Conservation (phyloP, 441 rosid species). For the Oxalis stricta region DNA sequence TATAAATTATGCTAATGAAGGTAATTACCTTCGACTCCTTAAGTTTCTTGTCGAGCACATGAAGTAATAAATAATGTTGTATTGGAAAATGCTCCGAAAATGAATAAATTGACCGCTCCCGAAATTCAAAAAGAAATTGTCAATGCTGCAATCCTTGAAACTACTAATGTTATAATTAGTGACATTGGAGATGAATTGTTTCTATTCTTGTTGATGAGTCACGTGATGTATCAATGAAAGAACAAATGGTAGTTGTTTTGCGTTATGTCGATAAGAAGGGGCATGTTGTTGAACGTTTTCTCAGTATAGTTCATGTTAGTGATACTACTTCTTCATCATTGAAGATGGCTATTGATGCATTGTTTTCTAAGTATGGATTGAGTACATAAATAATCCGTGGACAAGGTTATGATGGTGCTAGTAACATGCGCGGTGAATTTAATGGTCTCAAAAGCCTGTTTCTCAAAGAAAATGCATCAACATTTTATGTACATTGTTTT, state of each 20-base stretch:
- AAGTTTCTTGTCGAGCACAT: too few species aligned
- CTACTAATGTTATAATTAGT: background rate
- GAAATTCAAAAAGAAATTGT: background rate
- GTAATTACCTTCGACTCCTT: background rate
- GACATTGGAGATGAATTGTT: background rate
- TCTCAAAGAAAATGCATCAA: background rate
- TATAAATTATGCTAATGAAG: background rate
- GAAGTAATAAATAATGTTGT: too few species aligned
- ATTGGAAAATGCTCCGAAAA: background rate
- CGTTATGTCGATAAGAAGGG: background rate
- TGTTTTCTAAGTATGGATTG: background rate
- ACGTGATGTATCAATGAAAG: background rate
- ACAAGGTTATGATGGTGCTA: conserved; percentile 4
- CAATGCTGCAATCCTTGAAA: background rate
- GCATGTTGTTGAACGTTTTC: background rate
- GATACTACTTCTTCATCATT: background rate
- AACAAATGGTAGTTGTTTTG: background rate
- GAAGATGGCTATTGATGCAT: background rate
- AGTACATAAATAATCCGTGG: background rate
- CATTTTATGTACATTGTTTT: conserved; percentile 1
- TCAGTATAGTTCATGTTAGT: background rate
- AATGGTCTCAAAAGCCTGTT: conserved; percentile 1
- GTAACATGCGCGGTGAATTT: conserved; percentile 3
- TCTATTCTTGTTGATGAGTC: background rate
- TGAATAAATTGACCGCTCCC: background rate